These are phyloP conservation scores for Tanacetum coccineum DNA, from an alignment of 129 eudicot genomes.

Conservation along the genomic window DNA sequence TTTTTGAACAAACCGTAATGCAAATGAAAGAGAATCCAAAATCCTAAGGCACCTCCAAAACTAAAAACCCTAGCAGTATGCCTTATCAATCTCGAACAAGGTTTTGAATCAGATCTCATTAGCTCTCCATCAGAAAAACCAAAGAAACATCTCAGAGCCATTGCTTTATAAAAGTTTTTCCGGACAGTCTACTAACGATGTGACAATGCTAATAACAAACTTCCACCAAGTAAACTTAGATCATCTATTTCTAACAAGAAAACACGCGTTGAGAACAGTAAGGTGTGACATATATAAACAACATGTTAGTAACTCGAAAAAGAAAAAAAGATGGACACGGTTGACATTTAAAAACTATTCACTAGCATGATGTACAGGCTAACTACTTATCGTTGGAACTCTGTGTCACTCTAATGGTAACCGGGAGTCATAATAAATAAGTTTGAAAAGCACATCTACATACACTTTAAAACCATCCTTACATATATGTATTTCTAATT, in stretches of 20 bases:
- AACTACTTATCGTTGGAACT: neutral
- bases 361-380: neutral
- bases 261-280: neutral
- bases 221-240: too few species aligned
- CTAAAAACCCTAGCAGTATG: constrained; percentile 89
- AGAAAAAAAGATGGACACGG: neutral
- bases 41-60: constrained; percentile 88
- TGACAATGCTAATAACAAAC: neutral
- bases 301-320: neutral
- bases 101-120: constrained; percentile 90
- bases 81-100: constrained; percentile 85
- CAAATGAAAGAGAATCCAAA: constrained; percentile 89
- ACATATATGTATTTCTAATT: too few species aligned
- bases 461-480: too few species aligned
- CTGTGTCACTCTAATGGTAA: neutral
- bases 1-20: constrained; percentile 58
- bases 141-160: constrained; percentile 71
- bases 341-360: neutral
- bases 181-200: constrained; percentile 14
- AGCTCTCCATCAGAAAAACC: constrained; percentile 94
- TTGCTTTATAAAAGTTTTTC: constrained; percentile 21
- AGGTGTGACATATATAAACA: too few species aligned
- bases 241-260: neutral
- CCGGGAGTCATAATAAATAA: too few species aligned
- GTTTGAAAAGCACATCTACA: too few species aligned